Evolutionary conservation across 2,329 filamentous ascomycete species (phyloP).

Genomic region (Conoideocrella luteorostrata): DNA sequence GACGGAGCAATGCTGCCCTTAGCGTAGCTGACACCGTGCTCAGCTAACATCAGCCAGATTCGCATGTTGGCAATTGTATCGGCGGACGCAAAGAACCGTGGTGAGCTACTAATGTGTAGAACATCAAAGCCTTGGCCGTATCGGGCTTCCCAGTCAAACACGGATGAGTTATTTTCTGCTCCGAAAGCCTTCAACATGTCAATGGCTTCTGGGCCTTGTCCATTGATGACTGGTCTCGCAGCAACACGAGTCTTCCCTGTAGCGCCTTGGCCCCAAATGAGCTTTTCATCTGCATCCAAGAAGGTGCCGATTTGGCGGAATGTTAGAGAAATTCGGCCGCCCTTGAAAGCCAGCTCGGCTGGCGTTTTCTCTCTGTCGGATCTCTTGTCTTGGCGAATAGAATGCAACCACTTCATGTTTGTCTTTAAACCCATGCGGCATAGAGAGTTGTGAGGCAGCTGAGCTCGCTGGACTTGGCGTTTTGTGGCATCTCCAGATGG

Average conservation of each 20-base stretch:
- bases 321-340: conserved; percentile 83
- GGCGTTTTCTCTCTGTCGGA: conserved; percentile 57
- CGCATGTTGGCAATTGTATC: conserved; percentile 43
- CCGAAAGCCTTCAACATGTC: conserved; percentile 74
- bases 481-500: conserved; percentile 21
- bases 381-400: conserved; percentile 84
- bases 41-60: conserved; percentile 43
- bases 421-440: conserved; percentile 75
- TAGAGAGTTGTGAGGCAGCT: conserved; percentile 81
- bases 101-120: conserved; percentile 53
- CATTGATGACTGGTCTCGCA: conserved; percentile 62
- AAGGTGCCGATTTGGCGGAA: conserved; percentile 89
- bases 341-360: conserved; percentile 64
- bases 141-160: conserved; percentile 66
- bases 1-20: conserved; percentile 31
- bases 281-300: conserved; percentile 53
- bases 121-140: conserved; percentile 86
- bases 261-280: conserved; percentile 92
- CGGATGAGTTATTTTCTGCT: conserved; percentile 67
- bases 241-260: conserved; percentile 55
- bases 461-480: conserved; percentile 59
- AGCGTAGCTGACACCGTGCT: conserved; percentile 40
- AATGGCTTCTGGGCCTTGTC: conserved; percentile 58
- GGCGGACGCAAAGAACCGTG: conserved; percentile 43
- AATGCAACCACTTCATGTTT: conserved; percentile 84